Conservation (phyloP, 1,139 yeast species). For the Yamadazyma epiphylla region DNA sequence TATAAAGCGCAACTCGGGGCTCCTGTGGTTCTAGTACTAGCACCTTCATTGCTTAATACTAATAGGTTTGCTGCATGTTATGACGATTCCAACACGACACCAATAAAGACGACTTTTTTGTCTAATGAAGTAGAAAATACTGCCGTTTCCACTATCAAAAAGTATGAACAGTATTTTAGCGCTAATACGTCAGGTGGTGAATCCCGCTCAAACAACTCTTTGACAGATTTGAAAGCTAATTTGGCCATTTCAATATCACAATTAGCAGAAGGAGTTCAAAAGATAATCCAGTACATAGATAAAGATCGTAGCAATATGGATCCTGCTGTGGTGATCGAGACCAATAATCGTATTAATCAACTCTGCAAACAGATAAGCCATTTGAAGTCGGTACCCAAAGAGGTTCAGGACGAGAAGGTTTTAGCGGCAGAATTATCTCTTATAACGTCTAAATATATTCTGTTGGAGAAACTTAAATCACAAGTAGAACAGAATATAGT, state of each 20-base stretch:
- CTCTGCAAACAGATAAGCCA: constrained; percentile 20
- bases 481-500: no score
- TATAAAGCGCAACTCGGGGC: not conserved
- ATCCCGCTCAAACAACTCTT: constrained; percentile 1
- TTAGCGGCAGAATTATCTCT: constrained; percentile 25
- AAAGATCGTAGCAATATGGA: constrained; percentile 7
- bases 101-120: no score
- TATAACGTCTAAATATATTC: constrained; percentile 25
- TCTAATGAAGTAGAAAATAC: constrained; percentile 12
- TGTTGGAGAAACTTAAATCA: constrained; percentile 20
- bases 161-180: constrained; percentile 20
- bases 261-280: constrained; percentile 17
- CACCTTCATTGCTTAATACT: no score
- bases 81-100: no score
- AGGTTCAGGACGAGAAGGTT: constrained; percentile 12
- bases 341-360: constrained; percentile 23
- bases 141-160: constrained; percentile 20
- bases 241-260: constrained; percentile 14
- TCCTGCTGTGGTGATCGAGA: constrained; percentile 11
- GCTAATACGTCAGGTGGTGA: no score
- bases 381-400: constrained; percentile 7
- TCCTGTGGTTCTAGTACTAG: constrained; percentile 1
- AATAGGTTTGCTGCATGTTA: no score
- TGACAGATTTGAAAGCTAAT: not conserved
- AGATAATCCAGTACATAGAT: constrained; percentile 18